Evolutionary conservation across 2,329 filamentous ascomycete genomes (phyloP).

Genomic region (Cadophora malorum): DNA sequence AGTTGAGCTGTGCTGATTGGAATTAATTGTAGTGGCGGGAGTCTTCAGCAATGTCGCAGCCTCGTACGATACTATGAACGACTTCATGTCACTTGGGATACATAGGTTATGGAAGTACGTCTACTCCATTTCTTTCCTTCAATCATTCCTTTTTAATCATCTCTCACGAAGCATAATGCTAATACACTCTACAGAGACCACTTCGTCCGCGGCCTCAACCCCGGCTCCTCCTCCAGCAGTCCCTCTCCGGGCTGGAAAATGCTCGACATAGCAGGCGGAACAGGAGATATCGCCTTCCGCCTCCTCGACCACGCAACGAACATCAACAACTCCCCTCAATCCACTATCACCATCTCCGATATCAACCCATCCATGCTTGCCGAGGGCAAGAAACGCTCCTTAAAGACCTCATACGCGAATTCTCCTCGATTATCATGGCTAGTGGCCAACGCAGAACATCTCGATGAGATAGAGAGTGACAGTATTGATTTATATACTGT

Average conservation of each 20-base stretch:
- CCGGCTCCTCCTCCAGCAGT: constrained; percentile 54
- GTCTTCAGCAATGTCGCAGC: constrained; percentile 94
- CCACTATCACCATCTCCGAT: constrained; percentile 89
- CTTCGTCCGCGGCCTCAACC: constrained; percentile 91
- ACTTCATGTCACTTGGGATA: constrained; percentile 97
- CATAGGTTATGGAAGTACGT: constrained; percentile 89
- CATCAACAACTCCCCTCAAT: constrained; percentile 79
- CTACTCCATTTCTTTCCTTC: too few relatives aligned
- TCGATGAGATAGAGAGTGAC: constrained; percentile 68
- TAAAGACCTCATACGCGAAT: constrained; percentile 58
- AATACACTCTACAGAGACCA: constrained; percentile 65
- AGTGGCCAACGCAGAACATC: constrained; percentile 86
- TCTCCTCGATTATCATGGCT: constrained; percentile 74
- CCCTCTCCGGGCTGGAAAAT: constrained; percentile 69
- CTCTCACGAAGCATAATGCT: constrained; percentile 8
- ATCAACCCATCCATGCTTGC: constrained; percentile 96
- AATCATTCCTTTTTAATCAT: too few relatives aligned
- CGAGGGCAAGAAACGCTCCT: constrained; percentile 82
- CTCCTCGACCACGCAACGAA: constrained; percentile 87
- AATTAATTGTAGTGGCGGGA: constrained; percentile 53
- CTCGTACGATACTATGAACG: constrained; percentile 96
- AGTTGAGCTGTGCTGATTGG: constrained; percentile 23
- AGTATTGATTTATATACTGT: constrained; percentile 97
- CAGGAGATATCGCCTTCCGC: constrained; percentile 96
- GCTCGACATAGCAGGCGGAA: constrained; percentile 95